Percentiles rank a stretch among this genome's conserved stretches.
Conservation (phyloP, 257 asterid genomes). For the Solanum microdontum region DNA sequence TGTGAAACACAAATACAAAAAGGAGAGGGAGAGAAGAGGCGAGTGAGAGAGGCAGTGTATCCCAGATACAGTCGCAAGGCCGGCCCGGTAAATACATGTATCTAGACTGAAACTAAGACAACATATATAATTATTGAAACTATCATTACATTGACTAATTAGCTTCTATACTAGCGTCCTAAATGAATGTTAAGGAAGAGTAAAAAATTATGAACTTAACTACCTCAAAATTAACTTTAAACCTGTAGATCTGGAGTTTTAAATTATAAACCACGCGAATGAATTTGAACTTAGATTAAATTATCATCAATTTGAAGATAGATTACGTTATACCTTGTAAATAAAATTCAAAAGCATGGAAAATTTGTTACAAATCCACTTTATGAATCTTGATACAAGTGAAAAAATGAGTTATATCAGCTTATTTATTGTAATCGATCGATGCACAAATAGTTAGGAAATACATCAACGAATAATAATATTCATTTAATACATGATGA, state of each 20-base stretch:
- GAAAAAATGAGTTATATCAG: background rate
- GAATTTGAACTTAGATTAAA: background rate
- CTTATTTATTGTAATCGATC: background rate
- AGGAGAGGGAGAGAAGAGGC: background rate
- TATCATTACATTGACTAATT: background rate
- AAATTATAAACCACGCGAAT: background rate
- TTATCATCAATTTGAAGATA: background rate
- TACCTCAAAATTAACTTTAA: background rate
- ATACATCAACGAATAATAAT: background rate
- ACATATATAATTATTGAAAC: background rate
- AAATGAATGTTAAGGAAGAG: background rate
- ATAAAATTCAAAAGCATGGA: background rate
- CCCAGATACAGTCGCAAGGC: fast-evolving
- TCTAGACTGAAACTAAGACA: background rate
- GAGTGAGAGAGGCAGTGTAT: background rate
- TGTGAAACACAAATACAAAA: too few species aligned
- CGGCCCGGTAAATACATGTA: background rate
- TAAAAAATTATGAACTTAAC: background rate
- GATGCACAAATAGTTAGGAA: background rate
- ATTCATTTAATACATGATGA: background rate
- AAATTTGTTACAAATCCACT: background rate
- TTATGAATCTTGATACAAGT: background rate
- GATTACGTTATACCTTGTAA: background rate
- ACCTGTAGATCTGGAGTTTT: background rate
- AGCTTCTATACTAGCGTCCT: background rate